Evolutionary conservation across 768 basidiomycete genomes (phyloP).

Genomic region (Lyophyllum atratum): DNA sequence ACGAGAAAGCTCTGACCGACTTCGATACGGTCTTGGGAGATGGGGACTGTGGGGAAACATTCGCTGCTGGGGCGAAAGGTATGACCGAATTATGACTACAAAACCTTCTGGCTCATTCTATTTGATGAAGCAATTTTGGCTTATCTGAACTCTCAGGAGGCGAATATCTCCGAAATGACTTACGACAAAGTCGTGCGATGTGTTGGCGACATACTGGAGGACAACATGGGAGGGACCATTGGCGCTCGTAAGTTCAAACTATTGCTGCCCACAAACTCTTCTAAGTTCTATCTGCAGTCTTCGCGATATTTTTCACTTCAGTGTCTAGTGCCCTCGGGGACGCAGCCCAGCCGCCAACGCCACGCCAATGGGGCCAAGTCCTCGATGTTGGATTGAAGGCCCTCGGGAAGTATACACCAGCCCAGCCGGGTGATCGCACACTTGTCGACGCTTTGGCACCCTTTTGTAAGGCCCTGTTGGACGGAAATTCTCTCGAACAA

Average conservation of each 20-base stretch:
- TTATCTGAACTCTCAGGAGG: constrained; percentile 27
- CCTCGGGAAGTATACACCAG: constrained; percentile 46
- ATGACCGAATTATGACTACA: not conserved
- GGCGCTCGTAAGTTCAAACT: constrained; percentile 43
- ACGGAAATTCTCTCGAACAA: constrained; percentile 20
- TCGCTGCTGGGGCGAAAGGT: constrained; percentile 49
- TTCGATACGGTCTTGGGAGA: constrained; percentile 66
- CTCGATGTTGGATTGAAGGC: constrained; percentile 29
- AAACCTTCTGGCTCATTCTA: not conserved
- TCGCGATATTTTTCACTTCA: constrained; percentile 44
- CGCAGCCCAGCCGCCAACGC: not conserved
- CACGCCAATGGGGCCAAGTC: constrained; percentile 12
- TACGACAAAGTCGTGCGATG: constrained; percentile 24
- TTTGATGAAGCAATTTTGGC: constrained; percentile 30
- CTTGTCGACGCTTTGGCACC: constrained; percentile 55
- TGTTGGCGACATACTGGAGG: constrained; percentile 46
- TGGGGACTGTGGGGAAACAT: constrained; percentile 64
- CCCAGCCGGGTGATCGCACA: constrained; percentile 56
- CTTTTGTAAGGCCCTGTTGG: constrained; percentile 39
- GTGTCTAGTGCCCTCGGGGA: constrained; percentile 27
- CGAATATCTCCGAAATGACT: constrained; percentile 17
- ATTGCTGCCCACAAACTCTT: not conserved
- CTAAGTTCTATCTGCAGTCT: constrained; percentile 28
- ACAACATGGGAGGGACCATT: constrained; percentile 57
- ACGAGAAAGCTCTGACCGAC: constrained; percentile 53